Evolutionary conservation across 306 rosid genomes (phyloP), one percentile per base, ranked within the genome.

Genomic region (Delonix regia): DNA sequence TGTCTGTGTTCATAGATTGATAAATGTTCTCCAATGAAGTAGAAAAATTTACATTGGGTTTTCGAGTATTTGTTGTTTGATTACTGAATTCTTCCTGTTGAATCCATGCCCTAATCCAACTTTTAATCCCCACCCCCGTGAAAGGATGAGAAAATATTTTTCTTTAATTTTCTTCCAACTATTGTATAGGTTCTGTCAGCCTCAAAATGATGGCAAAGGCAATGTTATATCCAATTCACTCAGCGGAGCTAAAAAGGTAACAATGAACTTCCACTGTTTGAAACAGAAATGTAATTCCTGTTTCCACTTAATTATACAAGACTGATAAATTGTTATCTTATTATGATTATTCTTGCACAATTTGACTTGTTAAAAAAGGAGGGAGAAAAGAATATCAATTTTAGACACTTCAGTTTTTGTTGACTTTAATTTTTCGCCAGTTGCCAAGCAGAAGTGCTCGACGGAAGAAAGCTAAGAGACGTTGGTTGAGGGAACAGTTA

Each of bases 401-500:
- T 25, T 57, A 8, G 53, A 36, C 9, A 11, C 53, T 69, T 36
- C 2, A 7, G 19, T 27, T 75, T 64, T 55, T 69, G 15, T 33
- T 60, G 2, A 24, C 42, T 76, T 67, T 60, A 11, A 66, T 74
- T 79, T 77, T 73, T 77, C 77, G 30, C 59, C 80, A 95, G 99
- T 14, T 81, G 66, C 90, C 94, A 22, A 85, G 98, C 89, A 91
- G 99, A 84, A 93, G 96, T 82, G 89, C 94, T 67, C 96, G 94
- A 9, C 94, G 98, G 73, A 93, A 91, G 76, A 96, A 90, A 86
- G 92, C 90, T 74, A 91, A 88, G 84, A 86, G 97, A 81, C 90
- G 22, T 73, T 87, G 96, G 97, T 79, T 87, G 85, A 93, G 96
- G 88, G 98, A 91, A 83, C 85, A 82, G 69, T 78, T 63, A 62